These are phyloP conservation scores for Penicillium sp. DNA, from an alignment of 2,329 filamentous ascomycete genomes.

Conservation along the genomic window DNA sequence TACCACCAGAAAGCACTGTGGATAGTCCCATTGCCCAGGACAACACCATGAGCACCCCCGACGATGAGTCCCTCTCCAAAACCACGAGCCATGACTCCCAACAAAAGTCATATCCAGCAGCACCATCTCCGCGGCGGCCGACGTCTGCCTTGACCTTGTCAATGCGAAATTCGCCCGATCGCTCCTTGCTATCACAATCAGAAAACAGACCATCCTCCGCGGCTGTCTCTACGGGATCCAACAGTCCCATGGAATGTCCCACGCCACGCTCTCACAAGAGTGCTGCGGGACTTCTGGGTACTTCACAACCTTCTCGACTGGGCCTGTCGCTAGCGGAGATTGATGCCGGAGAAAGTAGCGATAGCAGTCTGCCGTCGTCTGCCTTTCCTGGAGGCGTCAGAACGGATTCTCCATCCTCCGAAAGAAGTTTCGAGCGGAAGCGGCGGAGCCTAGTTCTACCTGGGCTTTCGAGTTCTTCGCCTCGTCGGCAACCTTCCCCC, in stretches of 20 bases:
- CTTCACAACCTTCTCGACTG: constrained; percentile 61
- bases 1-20: constrained; percentile 38
- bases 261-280: constrained; percentile 81
- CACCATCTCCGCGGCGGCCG: constrained; percentile 21
- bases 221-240: constrained; percentile 75
- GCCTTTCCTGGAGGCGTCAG: constrained; percentile 66
- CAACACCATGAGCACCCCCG: constrained; percentile 6
- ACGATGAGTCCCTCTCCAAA: constrained; percentile 12
- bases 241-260: constrained; percentile 83
- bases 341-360: constrained; percentile 75
- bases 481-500: constrained; percentile 83
- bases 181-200: constrained; percentile 43
- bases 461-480: constrained; percentile 69
- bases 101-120: constrained; percentile 8
- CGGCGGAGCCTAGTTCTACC: constrained; percentile 82
- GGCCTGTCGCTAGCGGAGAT: constrained; percentile 78
- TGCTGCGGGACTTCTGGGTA: constrained; percentile 54
- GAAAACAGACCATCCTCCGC: constrained; percentile 55
- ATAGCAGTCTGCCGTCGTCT: constrained; percentile 83
- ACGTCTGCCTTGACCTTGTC: constrained; percentile 55
- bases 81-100: constrained; percentile 13
- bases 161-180: constrained; percentile 53
- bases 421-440: constrained; percentile 79
- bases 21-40: constrained; percentile 2
- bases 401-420: constrained; percentile 86